These are phyloP conservation scores for Whalleya microplaca DNA, from an alignment of 2,329 filamentous ascomycete genomes.

Conservation along the genomic window DNA sequence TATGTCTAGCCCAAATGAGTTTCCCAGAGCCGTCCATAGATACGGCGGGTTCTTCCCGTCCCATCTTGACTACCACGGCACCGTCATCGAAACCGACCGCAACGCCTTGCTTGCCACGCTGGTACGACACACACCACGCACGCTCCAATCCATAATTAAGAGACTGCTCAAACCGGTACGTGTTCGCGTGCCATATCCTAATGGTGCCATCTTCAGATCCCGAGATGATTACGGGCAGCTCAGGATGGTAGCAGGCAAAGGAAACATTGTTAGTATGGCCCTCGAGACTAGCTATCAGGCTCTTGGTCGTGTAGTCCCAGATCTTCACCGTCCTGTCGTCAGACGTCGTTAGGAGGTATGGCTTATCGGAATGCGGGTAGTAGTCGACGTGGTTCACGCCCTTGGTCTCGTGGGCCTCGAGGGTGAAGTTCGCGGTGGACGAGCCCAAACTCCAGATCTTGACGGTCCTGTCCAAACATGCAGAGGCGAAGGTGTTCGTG, in stretches of 20 bases:
- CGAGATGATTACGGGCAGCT: slow-evolving; percentile 95
- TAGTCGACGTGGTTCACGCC: slow-evolving; percentile 98
- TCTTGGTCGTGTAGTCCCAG: slow-evolving; percentile 99
- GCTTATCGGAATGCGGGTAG: slow-evolving; percentile 73
- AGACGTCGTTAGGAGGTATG: slow-evolving; percentile 92
- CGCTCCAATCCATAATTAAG: slow-evolving; percentile 94
- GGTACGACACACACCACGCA: slow-evolving; percentile 96
- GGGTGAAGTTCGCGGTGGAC: slow-evolving; percentile 91
- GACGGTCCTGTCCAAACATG: slow-evolving; percentile 93
- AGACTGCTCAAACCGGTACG: slow-evolving; percentile 93
- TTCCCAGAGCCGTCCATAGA: slow-evolving; percentile 98
- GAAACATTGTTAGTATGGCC: slow-evolving; percentile 98
- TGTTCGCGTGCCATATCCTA: slow-evolving; percentile 98
- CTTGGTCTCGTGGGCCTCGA: slow-evolving; percentile 96
- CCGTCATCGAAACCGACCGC: slow-evolving; percentile 98
- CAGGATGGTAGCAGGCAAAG: slow-evolving; percentile 96
- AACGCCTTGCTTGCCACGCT: slow-evolving; percentile 90
- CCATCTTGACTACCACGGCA: slow-evolving; percentile 96
- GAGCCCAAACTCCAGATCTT: slow-evolving; percentile 98
- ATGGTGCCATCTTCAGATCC: slow-evolving; percentile 97
- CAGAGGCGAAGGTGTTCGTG: slow-evolving; percentile 88
- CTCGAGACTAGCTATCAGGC: slow-evolving; percentile 92
- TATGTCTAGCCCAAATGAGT: slow-evolving; percentile 93
- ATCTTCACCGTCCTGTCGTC: slow-evolving; percentile 97
- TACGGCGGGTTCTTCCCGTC: slow-evolving; percentile 93